Base-by-base conservation (phyloP, 345 rosid species). In the Eutrema yunnanense region DNA sequence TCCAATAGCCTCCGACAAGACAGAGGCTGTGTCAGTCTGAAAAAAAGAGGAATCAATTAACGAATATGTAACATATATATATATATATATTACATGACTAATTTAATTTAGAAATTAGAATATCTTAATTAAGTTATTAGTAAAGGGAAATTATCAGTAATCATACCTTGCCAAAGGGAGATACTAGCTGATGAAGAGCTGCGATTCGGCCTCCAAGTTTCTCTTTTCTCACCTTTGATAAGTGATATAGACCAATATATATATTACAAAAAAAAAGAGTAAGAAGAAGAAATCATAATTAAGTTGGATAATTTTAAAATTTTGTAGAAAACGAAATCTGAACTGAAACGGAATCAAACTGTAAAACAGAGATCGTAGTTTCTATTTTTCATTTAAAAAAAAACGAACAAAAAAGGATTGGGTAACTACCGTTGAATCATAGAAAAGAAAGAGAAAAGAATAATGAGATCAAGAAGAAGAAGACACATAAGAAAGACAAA, bases 401-500 rank as follows among this genome's bases (percentile, higher is more conserved):
- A 67, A 40, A 29, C 29, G 29, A 22, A 33, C 41, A 43, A n/a
- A 67, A 65, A 60, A 44, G 57, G 69, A 68, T 53, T 43, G 58
- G n/a, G 64, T 62, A 60, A 67, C 73, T 68, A 67, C 73, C 74
- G 57, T 74, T 74, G 71, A 57, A 53, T 69, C 60, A 55, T 47
- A 69, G 19, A 47, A 76, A 37, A 69, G n/a, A 55, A 70, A 76
- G 42, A 62, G 51, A 79, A 80, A 69, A 78, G 82, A 88, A 85
- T 84, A 85, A 84, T 68, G 67, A 64, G 71, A 73, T 76, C 63
- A 65, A 38, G 43, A 42, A 84, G 86, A 84, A 85, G 81, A 84
- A 77, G 91, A 92, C 98, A 92, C 79, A 76, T 74, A 74, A 73
- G 80, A 84, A 86, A 87, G 95, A 90, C 96, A 84, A 76, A 76